Conservation (phyloP, 2,329 filamentous ascomycete species). For the Sodiomyces alkalinus region DNA sequence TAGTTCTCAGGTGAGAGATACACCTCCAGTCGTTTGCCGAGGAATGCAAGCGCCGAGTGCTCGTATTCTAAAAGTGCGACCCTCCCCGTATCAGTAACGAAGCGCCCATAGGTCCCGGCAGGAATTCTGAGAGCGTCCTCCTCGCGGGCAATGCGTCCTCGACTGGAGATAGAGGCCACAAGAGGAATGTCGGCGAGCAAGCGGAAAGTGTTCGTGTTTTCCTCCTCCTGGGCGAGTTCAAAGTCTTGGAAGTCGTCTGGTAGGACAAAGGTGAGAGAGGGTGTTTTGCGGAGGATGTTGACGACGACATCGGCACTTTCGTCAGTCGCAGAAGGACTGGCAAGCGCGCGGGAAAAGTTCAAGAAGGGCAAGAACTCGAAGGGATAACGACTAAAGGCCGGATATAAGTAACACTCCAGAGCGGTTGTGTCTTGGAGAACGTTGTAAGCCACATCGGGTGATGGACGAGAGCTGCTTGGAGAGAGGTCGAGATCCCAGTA, state of each 20-base stretch:
- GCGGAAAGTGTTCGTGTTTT: constrained; percentile 66
- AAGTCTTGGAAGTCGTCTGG: constrained; percentile 59
- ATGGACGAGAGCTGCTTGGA: no score
- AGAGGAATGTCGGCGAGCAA: constrained; percentile 50
- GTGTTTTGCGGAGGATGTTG: constrained; percentile 51
- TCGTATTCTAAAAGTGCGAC: constrained; percentile 62
- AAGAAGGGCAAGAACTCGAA: constrained; percentile 74
- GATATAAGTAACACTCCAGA: constrained; percentile 44
- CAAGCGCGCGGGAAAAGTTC: constrained; percentile 52
- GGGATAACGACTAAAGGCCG: constrained; percentile 65
- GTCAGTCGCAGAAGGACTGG: constrained; percentile 17
- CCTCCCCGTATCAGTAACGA: constrained; percentile 64
- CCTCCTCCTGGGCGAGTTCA: constrained; percentile 67
- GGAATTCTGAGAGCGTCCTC: constrained; percentile 47
- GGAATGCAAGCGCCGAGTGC: constrained; percentile 66
- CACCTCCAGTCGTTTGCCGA: constrained; percentile 62
- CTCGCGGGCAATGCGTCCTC: constrained; percentile 26
- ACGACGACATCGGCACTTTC: constrained; percentile 36
- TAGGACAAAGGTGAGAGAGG: constrained; percentile 65
- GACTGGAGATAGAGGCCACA: constrained; percentile 34
- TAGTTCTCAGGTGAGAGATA: constrained; percentile 43
- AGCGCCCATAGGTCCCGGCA: constrained; percentile 49
- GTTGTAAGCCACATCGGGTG: constrained; percentile 10
- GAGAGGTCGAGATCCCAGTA: constrained; percentile 43
- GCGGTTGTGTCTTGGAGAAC: constrained; percentile 18